Percentiles rank a stretch among this genome's conserved stretches.
Evolutionary conservation across 2,329 filamentous ascomycete species (phyloP).

Genomic region (Thielaviopsis populi): DNA sequence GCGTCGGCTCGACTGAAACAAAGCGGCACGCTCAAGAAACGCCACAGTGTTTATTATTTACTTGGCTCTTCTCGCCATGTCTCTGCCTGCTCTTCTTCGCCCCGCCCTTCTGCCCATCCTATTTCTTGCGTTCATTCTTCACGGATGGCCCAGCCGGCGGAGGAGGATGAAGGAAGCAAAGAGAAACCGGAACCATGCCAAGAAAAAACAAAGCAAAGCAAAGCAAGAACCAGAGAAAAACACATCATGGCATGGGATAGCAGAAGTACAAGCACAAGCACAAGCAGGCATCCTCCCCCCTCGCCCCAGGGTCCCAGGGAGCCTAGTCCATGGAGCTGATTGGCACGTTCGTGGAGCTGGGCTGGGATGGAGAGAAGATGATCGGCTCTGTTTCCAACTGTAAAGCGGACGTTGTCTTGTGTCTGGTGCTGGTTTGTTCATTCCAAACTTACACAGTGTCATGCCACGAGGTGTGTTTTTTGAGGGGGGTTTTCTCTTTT

Average conservation of each 20-base stretch:
- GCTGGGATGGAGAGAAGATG: background rate
- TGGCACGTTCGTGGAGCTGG: background rate
- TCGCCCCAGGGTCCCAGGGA: no score
- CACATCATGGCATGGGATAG: no score
- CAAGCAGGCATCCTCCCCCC: no score
- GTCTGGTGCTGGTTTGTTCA: background rate
- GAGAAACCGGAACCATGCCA: background rate
- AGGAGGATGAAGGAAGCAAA: background rate
- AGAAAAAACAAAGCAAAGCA: background rate
- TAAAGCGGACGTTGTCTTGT: background rate
- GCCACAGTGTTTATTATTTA: background rate
- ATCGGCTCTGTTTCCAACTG: background rate
- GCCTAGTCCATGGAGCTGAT: background rate
- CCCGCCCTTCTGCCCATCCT: no score
- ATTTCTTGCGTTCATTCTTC: no score
- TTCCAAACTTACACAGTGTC: conserved; percentile 2
- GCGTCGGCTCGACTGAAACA: background rate
- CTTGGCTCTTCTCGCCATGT: no score
- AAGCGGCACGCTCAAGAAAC: background rate
- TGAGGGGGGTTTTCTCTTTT: no score
- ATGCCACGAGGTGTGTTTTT: background rate
- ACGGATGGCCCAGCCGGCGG: background rate
- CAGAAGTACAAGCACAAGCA: no score
- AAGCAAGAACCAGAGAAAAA: background rate
- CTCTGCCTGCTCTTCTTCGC: no score